Percentiles rank a stretch among this genome's conserved stretches.
Conservation (phyloP, 2,329 filamentous ascomycete species). For the Orbilia blumenaviensis region DNA sequence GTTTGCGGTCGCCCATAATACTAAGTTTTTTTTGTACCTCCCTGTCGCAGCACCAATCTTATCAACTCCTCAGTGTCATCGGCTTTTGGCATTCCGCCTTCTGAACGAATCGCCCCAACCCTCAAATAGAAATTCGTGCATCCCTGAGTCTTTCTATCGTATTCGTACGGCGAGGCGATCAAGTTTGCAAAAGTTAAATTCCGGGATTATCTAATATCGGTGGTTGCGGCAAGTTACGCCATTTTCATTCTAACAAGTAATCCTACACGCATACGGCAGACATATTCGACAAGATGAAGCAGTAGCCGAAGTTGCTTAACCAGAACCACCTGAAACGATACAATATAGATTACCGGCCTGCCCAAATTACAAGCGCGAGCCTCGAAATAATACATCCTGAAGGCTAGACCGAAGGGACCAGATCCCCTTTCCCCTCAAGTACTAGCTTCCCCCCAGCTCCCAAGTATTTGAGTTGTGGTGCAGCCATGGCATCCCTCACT, state of each 20-base stretch:
- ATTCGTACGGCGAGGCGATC: constrained; percentile 4
- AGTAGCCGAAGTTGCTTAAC: constrained; percentile 51
- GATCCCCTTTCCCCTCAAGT: constrained; percentile 12
- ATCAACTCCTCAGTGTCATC: constrained; percentile 24
- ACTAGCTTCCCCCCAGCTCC: constrained; percentile 5
- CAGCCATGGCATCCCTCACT: constrained; percentile 44
- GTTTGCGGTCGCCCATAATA: neutral
- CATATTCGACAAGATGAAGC: constrained; percentile 52
- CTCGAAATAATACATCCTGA: constrained; percentile 43
- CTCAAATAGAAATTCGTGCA: neutral
- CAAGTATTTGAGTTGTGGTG: constrained; percentile 38
- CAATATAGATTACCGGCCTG: constrained; percentile 35
- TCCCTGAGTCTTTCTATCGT: neutral
- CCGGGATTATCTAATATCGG: neutral
- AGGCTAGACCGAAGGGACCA: constrained; percentile 17
- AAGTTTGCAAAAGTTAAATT: neutral
- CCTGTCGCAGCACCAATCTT: constrained; percentile 23
- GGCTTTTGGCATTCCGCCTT: constrained; percentile 7
- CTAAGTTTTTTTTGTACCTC: neutral
- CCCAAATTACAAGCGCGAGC: constrained; percentile 36
- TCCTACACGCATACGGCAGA: constrained; percentile 48
- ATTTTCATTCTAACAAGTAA: constrained; percentile 36
- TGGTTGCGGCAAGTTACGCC: constrained; percentile 13
- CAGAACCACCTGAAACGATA: constrained; percentile 48
- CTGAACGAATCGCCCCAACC: neutral